Evolutionary conservation across 1,284 basidiomycete genomes (phyloP), one percentile per base, ranked within the genome.

Genomic region (Cryptococcus hybrid): DNA sequence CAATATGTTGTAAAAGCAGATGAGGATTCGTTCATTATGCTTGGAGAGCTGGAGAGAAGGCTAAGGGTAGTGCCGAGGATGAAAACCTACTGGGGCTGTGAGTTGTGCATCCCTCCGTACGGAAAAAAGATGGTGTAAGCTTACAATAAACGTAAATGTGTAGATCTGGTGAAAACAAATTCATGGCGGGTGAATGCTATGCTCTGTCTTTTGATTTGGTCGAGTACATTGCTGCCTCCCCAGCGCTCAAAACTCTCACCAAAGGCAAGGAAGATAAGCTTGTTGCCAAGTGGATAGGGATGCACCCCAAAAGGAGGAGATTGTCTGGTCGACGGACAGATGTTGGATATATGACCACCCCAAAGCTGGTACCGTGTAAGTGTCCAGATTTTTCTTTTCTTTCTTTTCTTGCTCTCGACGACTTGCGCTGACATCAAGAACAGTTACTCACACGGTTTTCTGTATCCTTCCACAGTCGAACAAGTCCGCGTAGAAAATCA

Each of bases 341-440:
- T 98, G 95, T 77, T 97, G 92, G 91, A 92, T 99, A 64, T 97
- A 99, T 78, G 95, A 99, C 76, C 94, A 97, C 77, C 95, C 95
- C 0, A 88, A 92, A 53, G 86, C 89, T 2, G 88, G 89, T 49
- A 97, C 94, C 18, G 90, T 93, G 85, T 91, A 81, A 70, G 88
- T 80, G 18, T 50, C 39, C 52, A 15, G 34, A 35, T 42, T 9
- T 18, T 55, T 47, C 46, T 36, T 55, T 55, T 30, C 71, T 30
- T 30, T 30, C 30, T 30, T 30, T 30, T 30, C 30, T 47, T 7
- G 37, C 12, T 64, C 35, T 13, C 44, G 18, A 38, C 35, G 45
- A 49, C 30, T 30, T 30, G 30, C 3, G 30, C 30, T 30, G 30
- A 30, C 30, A 30, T 30, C 30, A 4, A 12, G 7, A 39, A 42